phyloP scores from a whole-genome alignment of 2,329 filamentous ascomycete genomes.

The Cercospora sojina region DNA sequence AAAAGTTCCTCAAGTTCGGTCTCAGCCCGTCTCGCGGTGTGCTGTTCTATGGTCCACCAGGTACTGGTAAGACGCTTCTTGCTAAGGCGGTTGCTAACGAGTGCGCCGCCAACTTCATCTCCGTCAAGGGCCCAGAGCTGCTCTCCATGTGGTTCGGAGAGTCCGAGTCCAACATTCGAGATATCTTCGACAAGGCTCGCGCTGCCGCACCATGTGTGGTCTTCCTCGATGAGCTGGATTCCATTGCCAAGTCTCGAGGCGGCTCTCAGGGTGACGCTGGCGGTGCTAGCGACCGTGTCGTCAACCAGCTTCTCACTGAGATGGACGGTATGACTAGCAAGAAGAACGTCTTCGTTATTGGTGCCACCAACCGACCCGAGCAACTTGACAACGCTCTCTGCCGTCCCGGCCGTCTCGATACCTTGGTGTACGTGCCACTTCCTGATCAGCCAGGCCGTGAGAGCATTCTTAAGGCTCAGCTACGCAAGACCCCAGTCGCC shows the following conservation, averaged over 20 bases:
- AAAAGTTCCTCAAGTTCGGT: slow-evolving; percentile 99
- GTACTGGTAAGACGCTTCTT: slow-evolving; percentile 99
- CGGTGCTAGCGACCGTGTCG: slow-evolving; percentile 97
- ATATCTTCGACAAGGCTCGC: slow-evolving; percentile 99
- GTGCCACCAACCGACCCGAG: slow-evolving; percentile 97
- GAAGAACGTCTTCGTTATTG: slow-evolving; percentile 99
- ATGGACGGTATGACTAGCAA: slow-evolving; percentile 99
- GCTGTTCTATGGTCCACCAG: slow-evolving; percentile 95
- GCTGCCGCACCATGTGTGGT: slow-evolving; percentile 97
- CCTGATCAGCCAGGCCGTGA: slow-evolving; percentile 88
- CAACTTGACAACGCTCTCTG: slow-evolving; percentile 97
- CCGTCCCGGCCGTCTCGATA: slow-evolving; percentile 97
- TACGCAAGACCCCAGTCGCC: slow-evolving; percentile 95
- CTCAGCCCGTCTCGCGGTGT: slow-evolving; percentile 97
- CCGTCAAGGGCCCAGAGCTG: slow-evolving; percentile 95
- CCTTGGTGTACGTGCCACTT: slow-evolving; percentile 95
- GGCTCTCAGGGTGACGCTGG: slow-evolving; percentile 94
- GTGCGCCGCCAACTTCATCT: slow-evolving; percentile 99
- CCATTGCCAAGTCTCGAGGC: slow-evolving; percentile 98
- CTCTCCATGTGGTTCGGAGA: slow-evolving; percentile 99
- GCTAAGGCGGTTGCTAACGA: slow-evolving; percentile 99
- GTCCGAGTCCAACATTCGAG: slow-evolving; percentile 98
- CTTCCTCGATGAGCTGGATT: slow-evolving; percentile 97
- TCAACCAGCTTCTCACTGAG: slow-evolving; percentile 98
- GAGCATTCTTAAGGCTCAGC: slow-evolving; percentile 89